Conservation (phyloP, 768 basidiomycete genomes). For the Tephrocybe sp. region DNA sequence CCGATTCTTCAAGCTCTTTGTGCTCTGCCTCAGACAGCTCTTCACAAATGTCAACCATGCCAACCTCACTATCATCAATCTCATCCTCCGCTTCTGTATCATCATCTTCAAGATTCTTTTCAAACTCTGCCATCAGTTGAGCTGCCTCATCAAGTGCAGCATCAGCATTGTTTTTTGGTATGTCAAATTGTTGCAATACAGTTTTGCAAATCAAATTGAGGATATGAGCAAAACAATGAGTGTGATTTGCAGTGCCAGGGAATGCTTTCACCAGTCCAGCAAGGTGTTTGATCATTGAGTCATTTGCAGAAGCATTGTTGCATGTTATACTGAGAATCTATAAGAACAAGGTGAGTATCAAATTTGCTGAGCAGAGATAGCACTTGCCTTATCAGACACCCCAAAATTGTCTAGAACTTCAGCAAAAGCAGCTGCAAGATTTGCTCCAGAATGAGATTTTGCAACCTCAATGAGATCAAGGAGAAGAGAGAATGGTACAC, state of each 20-base stretch:
- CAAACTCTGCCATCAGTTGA: background rate
- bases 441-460: too few relatives aligned
- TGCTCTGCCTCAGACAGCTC: conserved; percentile 16
- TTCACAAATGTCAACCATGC: conserved; percentile 8
- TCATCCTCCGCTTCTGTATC: too few relatives aligned
- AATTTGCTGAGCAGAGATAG: too few relatives aligned
- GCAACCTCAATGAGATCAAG: too few relatives aligned
- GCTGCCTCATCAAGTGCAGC: background rate
- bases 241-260: conserved; percentile 20
- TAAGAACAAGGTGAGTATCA: too few relatives aligned
- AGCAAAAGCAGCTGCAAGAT: too few relatives aligned
- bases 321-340: conserved; percentile 31
- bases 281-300: conserved; percentile 31
- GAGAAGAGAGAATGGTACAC: too few relatives aligned
- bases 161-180: conserved; percentile 19
- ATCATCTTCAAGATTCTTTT: background rate
- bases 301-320: conserved; percentile 34
- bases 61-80: too few relatives aligned
- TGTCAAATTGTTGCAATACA: conserved; percentile 25
- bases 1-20: conserved; percentile 6
- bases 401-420: too few relatives aligned
- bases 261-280: conserved; percentile 16
- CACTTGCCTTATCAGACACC: too few relatives aligned
- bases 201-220: conserved; percentile 33
- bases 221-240: conserved; percentile 35